Conservation (phyloP, 2,329 filamentous ascomycete genomes). For the Aspergillus uvarum region DNA sequence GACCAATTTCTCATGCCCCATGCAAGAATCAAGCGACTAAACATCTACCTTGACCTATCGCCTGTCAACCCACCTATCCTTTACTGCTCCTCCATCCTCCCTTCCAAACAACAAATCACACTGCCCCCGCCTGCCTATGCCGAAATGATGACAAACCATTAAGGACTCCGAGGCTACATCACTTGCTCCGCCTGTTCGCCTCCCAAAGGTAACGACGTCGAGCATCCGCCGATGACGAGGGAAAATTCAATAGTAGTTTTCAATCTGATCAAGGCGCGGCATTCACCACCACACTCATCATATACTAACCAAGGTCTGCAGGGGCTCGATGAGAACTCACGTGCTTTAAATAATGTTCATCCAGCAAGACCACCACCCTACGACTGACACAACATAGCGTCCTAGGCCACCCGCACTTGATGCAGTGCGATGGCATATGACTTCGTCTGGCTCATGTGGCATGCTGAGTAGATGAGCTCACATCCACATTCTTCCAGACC, state of each 20-base stretch:
- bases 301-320: no score
- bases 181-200: constrained; percentile 34
- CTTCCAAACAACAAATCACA: no score
- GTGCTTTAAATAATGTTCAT: neutral
- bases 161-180: constrained; percentile 29
- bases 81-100: no score
- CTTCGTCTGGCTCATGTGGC: no score
- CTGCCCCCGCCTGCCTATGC: constrained; percentile 11
- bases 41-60: no score
- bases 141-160: constrained; percentile 31
- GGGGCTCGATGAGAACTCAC: neutral
- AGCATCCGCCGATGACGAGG: constrained; percentile 41
- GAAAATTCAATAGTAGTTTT: constrained; percentile 42
- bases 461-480: no score
- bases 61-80: no score
- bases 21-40: no score
- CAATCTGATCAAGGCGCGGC: constrained; percentile 36
- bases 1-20: no score
- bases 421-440: neutral
- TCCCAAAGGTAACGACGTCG: constrained; percentile 30
- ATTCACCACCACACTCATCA: no score
- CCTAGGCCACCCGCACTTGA: neutral
- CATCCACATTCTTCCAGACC: no score
- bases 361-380: neutral
- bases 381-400: neutral